Evolutionary conservation across 495 filamentous ascomycete genomes (phyloP).

Genomic region (Neurospora sublineolata): DNA sequence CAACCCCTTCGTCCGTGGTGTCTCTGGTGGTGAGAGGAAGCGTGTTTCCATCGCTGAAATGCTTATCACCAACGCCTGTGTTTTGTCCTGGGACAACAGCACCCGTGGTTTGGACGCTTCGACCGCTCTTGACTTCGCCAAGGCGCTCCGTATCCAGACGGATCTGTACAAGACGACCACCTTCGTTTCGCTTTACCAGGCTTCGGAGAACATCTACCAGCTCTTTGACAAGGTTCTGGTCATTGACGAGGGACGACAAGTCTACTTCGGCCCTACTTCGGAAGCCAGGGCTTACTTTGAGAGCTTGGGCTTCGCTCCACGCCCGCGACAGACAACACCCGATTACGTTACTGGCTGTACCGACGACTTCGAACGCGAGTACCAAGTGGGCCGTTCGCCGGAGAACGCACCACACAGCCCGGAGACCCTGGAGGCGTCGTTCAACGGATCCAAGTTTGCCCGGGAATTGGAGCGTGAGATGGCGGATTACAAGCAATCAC

Average conservation of each 20-base stretch:
- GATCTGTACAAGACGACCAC: constrained; percentile 70
- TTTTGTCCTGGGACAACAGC: constrained; percentile 74
- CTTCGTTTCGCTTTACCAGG: constrained; percentile 75
- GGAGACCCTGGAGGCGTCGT: constrained; percentile 53
- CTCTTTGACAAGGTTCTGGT: constrained; percentile 84
- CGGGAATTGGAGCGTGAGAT: constrained; percentile 53
- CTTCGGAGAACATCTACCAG: constrained; percentile 71
- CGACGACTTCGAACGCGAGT: constrained; percentile 71
- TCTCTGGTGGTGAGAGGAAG: constrained; percentile 80
- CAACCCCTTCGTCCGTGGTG: constrained; percentile 66
- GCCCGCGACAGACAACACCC: constrained; percentile 72
- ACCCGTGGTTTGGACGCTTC: constrained; percentile 76
- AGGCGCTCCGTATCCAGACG: constrained; percentile 65
- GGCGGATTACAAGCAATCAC: constrained; percentile 46
- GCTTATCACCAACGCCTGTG: constrained; percentile 60
- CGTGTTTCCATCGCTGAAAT: constrained; percentile 62
- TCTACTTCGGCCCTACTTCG: constrained; percentile 64
- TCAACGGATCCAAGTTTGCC: constrained; percentile 49
- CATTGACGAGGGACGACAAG: constrained; percentile 65
- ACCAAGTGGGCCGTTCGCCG: constrained; percentile 48
- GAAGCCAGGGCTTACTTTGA: constrained; percentile 74
- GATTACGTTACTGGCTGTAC: constrained; percentile 82
- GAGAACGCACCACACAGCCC: constrained; percentile 56
- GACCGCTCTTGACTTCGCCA: constrained; percentile 63
- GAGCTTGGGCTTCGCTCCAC: constrained; percentile 63